These are phyloP conservation scores for Polygonum maritimum DNA, from an alignment of 148 eudicot species.

Conservation along the genomic window DNA sequence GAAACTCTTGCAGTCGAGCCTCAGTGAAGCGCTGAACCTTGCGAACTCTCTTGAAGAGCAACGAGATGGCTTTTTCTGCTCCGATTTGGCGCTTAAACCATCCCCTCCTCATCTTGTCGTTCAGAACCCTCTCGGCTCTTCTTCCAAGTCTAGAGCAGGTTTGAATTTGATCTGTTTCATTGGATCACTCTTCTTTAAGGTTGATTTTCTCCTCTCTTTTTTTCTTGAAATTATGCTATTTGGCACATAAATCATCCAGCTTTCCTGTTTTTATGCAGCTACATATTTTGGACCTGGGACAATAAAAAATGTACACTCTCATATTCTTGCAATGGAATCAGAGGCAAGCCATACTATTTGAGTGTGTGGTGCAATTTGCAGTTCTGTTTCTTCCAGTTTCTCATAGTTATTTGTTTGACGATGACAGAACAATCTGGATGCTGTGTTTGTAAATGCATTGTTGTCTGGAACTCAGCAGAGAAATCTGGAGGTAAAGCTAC, in stretches of 20 bases:
- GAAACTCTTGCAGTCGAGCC: constrained; percentile 39
- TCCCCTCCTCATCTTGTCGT: constrained; percentile 71
- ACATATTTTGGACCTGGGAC: constrained; percentile 85
- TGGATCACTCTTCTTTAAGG: neutral
- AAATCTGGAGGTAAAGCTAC: constrained; percentile 63
- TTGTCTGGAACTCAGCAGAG: constrained; percentile 79
- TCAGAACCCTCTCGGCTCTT: constrained; percentile 57
- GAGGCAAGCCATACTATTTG: constrained; percentile 28
- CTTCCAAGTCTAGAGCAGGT: constrained; percentile 62
- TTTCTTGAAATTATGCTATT: neutral
- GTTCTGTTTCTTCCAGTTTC: neutral
- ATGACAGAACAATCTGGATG: constrained; percentile 66
- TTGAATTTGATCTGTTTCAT: neutral
- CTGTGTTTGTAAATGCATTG: constrained; percentile 71
- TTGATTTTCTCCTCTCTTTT: neutral
- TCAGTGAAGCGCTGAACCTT: constrained; percentile 75
- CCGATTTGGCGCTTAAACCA: constrained; percentile 42
- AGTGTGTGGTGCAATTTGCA: neutral
- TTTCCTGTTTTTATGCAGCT: constrained; percentile 35
- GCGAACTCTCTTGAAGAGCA: constrained; percentile 88
- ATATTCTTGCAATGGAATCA: constrained; percentile 56
- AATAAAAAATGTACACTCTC: constrained; percentile 56
- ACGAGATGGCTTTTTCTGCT: constrained; percentile 52
- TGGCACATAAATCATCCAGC: too few species aligned
- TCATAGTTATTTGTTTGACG: constrained; percentile 11